Percentiles rank a stretch among this genome's conserved stretches.
phyloP scores from a whole-genome alignment of 2,329 filamentous ascomycete species.

The Colletotrichum orbiculare region DNA sequence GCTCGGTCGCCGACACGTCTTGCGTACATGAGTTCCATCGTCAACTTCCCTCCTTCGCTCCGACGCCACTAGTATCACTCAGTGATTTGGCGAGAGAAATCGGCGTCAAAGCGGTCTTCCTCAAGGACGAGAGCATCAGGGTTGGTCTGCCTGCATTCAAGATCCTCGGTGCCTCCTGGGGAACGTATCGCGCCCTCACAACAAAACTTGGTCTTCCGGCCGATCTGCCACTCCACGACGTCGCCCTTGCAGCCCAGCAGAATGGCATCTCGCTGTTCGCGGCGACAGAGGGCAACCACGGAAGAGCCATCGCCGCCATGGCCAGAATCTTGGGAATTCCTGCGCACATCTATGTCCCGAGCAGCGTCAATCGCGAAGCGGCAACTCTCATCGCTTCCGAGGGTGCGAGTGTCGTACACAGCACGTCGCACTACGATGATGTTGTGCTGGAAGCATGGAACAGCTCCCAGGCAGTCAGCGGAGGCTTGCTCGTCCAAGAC shows the following conservation, averaged over 20 bases:
- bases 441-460: slow-evolving; percentile 62
- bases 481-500: slow-evolving; percentile 73
- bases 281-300: slow-evolving; percentile 82
- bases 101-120: slow-evolving; percentile 65
- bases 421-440: slow-evolving; percentile 67
- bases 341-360: slow-evolving; percentile 72
- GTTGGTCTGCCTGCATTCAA: slow-evolving; percentile 82
- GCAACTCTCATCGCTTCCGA: slow-evolving; percentile 67
- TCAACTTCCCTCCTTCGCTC: slow-evolving; percentile 65
- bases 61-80: slow-evolving; percentile 65
- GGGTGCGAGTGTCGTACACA: slow-evolving; percentile 65
- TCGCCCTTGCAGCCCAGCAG: slow-evolving; percentile 46
- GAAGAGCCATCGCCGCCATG: slow-evolving; percentile 78
- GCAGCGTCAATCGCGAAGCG: slow-evolving; percentile 65
- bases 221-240: slow-evolving; percentile 53
- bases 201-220: slow-evolving; percentile 55
- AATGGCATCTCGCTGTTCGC: slow-evolving; percentile 65
- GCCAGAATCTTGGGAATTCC: slow-evolving; percentile 66
- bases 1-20: slow-evolving; percentile 25
- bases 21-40: slow-evolving; percentile 62
- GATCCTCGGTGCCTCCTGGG: slow-evolving; percentile 83
- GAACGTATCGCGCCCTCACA: slow-evolving; percentile 67
- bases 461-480: slow-evolving; percentile 50
- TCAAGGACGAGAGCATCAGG: slow-evolving; percentile 78
- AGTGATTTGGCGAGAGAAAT: slow-evolving; percentile 66